Percentiles rank a stretch among this genome's conserved stretches.
These are phyloP conservation scores for Amphicarpaea edgeworthii DNA, from an alignment of 306 rosid genomes.

Conservation along the genomic window DNA sequence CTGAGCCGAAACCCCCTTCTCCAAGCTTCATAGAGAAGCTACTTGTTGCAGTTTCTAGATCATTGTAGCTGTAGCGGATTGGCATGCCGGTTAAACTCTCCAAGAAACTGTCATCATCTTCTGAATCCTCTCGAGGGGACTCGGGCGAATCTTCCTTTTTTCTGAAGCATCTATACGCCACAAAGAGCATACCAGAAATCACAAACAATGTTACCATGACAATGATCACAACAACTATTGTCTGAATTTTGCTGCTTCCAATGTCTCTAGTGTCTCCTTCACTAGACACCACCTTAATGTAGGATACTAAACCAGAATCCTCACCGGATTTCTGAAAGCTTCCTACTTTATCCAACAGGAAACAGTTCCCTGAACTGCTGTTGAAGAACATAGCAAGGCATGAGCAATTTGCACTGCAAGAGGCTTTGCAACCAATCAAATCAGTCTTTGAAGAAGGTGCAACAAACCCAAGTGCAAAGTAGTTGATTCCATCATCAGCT, in stretches of 20 bases:
- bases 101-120: constrained; percentile 64
- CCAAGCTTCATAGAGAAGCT: constrained; percentile 66
- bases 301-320: constrained; percentile 42
- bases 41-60: constrained; percentile 55
- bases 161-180: constrained; percentile 46
- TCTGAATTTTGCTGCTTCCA: constrained; percentile 41
- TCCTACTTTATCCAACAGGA: constrained; percentile 50
- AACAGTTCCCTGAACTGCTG: constrained; percentile 62
- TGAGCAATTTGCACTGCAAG: constrained; percentile 66
- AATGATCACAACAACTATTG: constrained; percentile 41
- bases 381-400: constrained; percentile 74
- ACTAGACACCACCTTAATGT: constrained; percentile 26
- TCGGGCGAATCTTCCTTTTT: constrained; percentile 44
- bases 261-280: constrained; percentile 41
- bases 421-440: constrained; percentile 60
- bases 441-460: constrained; percentile 59
- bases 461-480: constrained; percentile 68
- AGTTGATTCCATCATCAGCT: constrained; percentile 54
- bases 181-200: constrained; percentile 39
- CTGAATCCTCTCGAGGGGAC: constrained; percentile 46
- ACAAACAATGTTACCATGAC: constrained; percentile 40
- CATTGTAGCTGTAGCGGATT: constrained; percentile 52
- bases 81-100: constrained; percentile 58
- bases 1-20: constrained; percentile 71
- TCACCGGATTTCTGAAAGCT: constrained; percentile 39